Base-by-base conservation (phyloP, 768 basidiomycete species). In the Daedaleopsis sinensis region DNA sequence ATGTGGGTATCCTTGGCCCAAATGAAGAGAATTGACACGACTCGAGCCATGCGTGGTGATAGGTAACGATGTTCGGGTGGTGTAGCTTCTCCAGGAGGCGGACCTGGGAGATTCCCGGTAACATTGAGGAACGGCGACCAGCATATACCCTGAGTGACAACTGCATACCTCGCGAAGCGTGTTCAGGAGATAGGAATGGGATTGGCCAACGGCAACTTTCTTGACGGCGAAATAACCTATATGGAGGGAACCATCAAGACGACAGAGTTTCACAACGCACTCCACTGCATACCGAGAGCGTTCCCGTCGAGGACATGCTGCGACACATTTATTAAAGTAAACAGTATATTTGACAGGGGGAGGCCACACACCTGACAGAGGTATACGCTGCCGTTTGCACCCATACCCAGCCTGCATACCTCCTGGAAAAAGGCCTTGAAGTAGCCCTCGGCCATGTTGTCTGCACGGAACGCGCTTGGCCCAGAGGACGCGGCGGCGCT, bases 11-110 rank as follows among this genome's bases (percentile, higher is more conserved):
- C 67, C 87, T 85, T 0, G 93, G 93, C 0, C 94, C 94, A 70
- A 96, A 96, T 0, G 88, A 78, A 1, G 94, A 96, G 76, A 97
- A 96, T 62, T 89, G 88, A 57, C 82, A 84, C 0, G 83, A 80
- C 72, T 98, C 95, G 23, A 98, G 82, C 95, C 95, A 98, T 0
- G 95, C 87, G 69, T 96, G 95, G 72, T 98, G 96, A 69, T 97
- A 97, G 5, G 92, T 94, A 62, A 98, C 84, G 65, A 98, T 96
- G 65, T 98, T 96, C 5, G 88, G 91, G 75, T 98, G 96, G 58
- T 90, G 88, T 4, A 98, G 78, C 27, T 84, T 81, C 71, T 98
- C 95, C 46, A 98, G 78, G 10, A 97, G 79, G 46, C 92, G 86
- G 56, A 98, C 92, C 85, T 90, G 62, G 50, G 23, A 52, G 47